Evolutionary conservation across 495 filamentous ascomycete species (phyloP), one percentile per base, ranked within the genome.

Genomic region (Lasiosphaeria miniovina): DNA sequence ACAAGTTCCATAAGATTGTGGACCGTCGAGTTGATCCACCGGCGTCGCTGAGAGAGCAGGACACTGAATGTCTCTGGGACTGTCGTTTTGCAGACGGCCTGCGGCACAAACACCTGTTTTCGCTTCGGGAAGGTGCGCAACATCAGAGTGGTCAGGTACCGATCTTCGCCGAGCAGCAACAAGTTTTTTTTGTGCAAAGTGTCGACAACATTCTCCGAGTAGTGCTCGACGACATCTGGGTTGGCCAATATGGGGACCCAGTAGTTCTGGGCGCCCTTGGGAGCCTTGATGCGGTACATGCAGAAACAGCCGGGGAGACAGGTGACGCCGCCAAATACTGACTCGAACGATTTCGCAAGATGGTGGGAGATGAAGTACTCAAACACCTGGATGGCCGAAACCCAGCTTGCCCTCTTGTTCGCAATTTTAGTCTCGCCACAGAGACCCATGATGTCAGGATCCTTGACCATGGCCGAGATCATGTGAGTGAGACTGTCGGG

Each of bases 321-420:
- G 65, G 95, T 99, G 32, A 99, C 95, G 88, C 95, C 95, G 71
- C 95, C 95, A 69, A 99, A 99, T 56, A 96, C 89, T 6, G 93
- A 96, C 73, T 99, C 95, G 76, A 99, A 99, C 6, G 92, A 90
- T 69, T 99, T 99, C 54, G 91, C 84, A 63, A 95, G 84, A 68
- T 99, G 95, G 71, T 99, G 95, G 3, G 93, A 97, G 73, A 99
- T 93, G 77, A 97, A 99, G 77, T 98, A 97, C 79, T 99, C 95
- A 68, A 99, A 99, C n/a, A 99, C 95, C 77, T 99, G 95, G 69
- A 99, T 99, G 82, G 95, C 95, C 10, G 91, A 89, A 33, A 98
- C 93, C 93, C 93, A 99, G 64, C 85, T 90, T 48, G 88, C 84
- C 17, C 87, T 86, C 75, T 99, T 99, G 80, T 99, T 99, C 61